A percentile compares a stretch with the other conserved stretches of the same genome.
Evolutionary conservation across 2,329 filamentous ascomycete species (phyloP).

Genomic region (Hymenoscyphus fraxineus): DNA sequence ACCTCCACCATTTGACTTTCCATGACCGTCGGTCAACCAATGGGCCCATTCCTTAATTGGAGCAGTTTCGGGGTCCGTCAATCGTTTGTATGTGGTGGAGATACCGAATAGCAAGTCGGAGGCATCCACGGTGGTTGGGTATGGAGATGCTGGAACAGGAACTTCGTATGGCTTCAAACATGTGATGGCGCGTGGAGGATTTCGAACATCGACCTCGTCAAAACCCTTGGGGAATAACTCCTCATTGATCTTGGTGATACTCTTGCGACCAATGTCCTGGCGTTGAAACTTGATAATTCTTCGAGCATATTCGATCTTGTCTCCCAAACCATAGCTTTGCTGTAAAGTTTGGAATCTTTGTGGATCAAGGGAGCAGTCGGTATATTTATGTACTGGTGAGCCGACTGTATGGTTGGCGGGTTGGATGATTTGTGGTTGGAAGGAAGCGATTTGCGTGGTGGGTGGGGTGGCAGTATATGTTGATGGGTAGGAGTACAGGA

Average conservation of each 20-base stretch:
- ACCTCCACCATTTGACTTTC: conserved; percentile 54
- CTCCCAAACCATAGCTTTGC: conserved; percentile 45
- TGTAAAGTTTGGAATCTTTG: conserved; percentile 44
- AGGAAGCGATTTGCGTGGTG: background rate
- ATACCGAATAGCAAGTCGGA: conserved; percentile 58
- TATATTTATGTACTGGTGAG: conserved; percentile 12
- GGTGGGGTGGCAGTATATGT: background rate
- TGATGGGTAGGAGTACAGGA: conserved; percentile 22
- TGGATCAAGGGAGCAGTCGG: conserved; percentile 47
- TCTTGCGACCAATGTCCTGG: conserved; percentile 46
- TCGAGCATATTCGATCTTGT: conserved; percentile 53
- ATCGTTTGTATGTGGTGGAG: conserved; percentile 54
- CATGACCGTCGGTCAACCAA: conserved; percentile 55
- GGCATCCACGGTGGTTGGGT: conserved; percentile 48
- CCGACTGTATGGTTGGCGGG: conserved; percentile 15
- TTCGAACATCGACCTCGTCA: conserved; percentile 46
- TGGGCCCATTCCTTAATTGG: conserved; percentile 57
- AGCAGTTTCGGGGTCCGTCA: conserved; percentile 48
- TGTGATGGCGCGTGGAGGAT: conserved; percentile 38
- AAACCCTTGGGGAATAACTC: conserved; percentile 45
- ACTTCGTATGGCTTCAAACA: conserved; percentile 50
- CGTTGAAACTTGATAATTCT: conserved; percentile 52
- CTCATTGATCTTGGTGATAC: conserved; percentile 48
- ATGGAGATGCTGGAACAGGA: conserved; percentile 48
- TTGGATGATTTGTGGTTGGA: conserved; percentile 15